Evolutionary conservation across 805 yeast species (phyloP), one percentile per base, ranked within the genome.

Genomic region (Lachancea meyersii): DNA sequence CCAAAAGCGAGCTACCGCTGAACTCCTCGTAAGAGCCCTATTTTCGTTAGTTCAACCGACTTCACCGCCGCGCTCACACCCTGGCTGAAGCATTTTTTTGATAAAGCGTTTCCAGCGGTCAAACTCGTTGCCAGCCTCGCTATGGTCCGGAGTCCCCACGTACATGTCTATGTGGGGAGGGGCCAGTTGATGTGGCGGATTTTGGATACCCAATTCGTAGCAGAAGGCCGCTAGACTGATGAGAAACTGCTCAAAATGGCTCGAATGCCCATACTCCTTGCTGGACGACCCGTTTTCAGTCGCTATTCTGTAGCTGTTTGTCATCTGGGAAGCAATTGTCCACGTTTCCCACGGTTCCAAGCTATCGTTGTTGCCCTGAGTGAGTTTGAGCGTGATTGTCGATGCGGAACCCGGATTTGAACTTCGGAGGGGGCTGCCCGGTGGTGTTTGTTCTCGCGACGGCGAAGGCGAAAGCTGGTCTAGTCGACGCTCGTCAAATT

Each of bases 51-150:
- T 10, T 35, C 30, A 23, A 20, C 24, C 3, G 13, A 18, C 21
- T 5, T 26, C 24, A 36, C 17, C 26, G 24, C 14, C 69, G 10
- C 10, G 20, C 16, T 22, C 26, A 17, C 24, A 20, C 8, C 27
- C 21, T 17, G 56, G 60, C 9, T 52, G 52, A n/a, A 70, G 47
- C 53, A 70, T 66, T 50, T 70, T 73, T 54, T 68, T 73, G 40
- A 75, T 68, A 45, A 64, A 67, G 8, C 49, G 54, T 38, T 46
- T 55, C 61, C 64, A 58, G 5, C 54, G 48, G 13, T 50, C 58
- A 31, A 36, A 27, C 8, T 36, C 40, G 23, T n/a, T 24, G 4
- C 28, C 28, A 4, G 18, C 11, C 32, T 36, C 32, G 24, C 23
- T 20, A 3, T 16, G 32, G 17, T 36, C 40, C 5, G 32, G 22